Base-by-base conservation (phyloP, 2,329 filamentous ascomycete species). In the Ascochyta fabae region DNA sequence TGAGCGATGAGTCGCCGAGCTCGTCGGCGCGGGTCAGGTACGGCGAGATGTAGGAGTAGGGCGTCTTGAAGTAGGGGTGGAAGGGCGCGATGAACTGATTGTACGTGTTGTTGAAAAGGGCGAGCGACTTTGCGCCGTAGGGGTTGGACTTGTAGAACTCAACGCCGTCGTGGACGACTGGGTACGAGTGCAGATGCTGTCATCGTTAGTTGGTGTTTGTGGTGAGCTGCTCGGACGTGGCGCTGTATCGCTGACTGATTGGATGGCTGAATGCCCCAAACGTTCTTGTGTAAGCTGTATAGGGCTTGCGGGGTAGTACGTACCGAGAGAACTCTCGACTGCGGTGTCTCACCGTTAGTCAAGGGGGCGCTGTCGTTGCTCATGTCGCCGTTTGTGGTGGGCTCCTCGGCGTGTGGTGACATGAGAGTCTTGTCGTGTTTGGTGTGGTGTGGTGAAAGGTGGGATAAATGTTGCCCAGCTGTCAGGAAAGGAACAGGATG, bases 121-220 rank as follows among this genome's bases (percentile, higher is more conserved):
- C 83, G 73, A 97, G 80, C 39, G 92, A 93, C 79, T 88, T 92
- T 75, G 92, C 88, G 72, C 91, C 93, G 73, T 91, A 88, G 46
- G 91, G 88, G 79, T 94, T 91, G 72, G 85, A 81, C 78, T 92
- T 91, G 84, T 96, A 88, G 72, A 86, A 87, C 58, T 85, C 80
- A 77, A 96, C 86, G 70, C 87, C 81, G 76, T 96, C 92, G 72
- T 86, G 86, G 72, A 97, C 85, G 64, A 96, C 78, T 36, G 94
- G 94, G 78, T 96, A 96, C 64, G 88, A 88, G 67, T 87, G 83
- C 61, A 97, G 83, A 74, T 97, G 93, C 91, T 96, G 67, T 40
- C 24, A 19, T 26, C 6, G 50, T 62, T 55, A 63, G 61, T 34
- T 44, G 22, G 22, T 33, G 46, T 43, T 45, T 22, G 39, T 31